Conservation (phyloP, 768 basidiomycete genomes). For the Suillus subalutaceus region DNA sequence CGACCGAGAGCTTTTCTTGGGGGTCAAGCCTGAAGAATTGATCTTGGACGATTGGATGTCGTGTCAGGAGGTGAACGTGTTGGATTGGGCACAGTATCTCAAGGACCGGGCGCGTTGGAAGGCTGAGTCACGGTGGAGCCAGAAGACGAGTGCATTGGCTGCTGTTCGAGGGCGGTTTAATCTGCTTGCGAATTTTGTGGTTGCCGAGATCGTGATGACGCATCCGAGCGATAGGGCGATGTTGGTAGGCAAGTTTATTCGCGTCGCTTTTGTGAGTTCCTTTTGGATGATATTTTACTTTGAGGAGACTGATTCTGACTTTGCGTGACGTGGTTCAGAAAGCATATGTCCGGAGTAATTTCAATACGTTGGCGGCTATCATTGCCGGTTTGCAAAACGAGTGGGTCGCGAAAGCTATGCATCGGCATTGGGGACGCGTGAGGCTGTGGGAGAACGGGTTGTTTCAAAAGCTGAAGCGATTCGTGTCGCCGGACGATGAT, state of each 20-base stretch:
- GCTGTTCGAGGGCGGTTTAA: conserved; percentile 84
- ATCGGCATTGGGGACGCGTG: conserved; percentile 66
- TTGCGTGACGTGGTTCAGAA: conserved; percentile 50
- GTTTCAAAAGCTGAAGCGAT: conserved; percentile 69
- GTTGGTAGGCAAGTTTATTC: conserved; percentile 79
- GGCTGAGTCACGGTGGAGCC: conserved; percentile 54
- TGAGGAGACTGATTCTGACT: conserved; percentile 1
- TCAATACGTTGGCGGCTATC: conserved; percentile 78
- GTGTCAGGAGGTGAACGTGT: conserved; percentile 62
- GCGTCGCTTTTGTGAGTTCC: conserved; percentile 77
- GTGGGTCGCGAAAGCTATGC: conserved; percentile 69
- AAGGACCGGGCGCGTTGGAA: conserved; percentile 75
- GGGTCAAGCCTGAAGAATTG: conserved; percentile 87
- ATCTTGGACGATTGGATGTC: conserved; percentile 72
- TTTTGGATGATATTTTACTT: not conserved
- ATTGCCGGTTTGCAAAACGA: conserved; percentile 74
- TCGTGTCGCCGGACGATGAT: conserved; percentile 64
- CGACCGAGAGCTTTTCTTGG: conserved; percentile 84
- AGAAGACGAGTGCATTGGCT: conserved; percentile 72
- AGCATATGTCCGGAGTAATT: conserved; percentile 77
- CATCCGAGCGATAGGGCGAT: conserved; percentile 62
- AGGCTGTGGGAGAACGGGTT: conserved; percentile 73
- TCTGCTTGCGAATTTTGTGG: conserved; percentile 77
- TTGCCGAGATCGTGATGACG: conserved; percentile 81
- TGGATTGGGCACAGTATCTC: conserved; percentile 85